phyloP scores from a whole-genome alignment of 331 rosid genomes.

The Pyracantha coccinea region DNA sequence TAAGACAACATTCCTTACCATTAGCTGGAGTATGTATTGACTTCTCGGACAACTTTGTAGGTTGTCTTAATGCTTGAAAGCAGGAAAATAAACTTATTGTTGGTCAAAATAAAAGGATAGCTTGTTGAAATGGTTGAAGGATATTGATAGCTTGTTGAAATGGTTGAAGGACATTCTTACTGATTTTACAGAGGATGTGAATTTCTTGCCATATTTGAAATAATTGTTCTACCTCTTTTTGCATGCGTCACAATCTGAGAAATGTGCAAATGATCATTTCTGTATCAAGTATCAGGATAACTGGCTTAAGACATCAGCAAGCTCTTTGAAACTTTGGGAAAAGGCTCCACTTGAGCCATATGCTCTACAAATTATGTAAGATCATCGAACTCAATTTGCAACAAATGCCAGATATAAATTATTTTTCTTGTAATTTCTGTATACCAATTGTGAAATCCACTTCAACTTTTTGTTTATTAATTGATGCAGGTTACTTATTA shows the following conservation, averaged over 20 bases:
- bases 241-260: background rate
- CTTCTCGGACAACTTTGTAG: too few relatives aligned
- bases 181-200: background rate
- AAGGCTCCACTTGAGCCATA: slow-evolving; percentile 97
- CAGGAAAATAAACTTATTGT: background rate
- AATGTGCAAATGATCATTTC: background rate
- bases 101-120: background rate
- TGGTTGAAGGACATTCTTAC: background rate
- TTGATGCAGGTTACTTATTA: slow-evolving; percentile 68
- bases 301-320: slow-evolving; percentile 95
- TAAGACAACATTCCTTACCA: background rate
- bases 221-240: background rate
- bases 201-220: background rate
- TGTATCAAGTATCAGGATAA: slow-evolving; percentile 82
- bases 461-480: slow-evolving; percentile 17
- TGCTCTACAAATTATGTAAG: slow-evolving; percentile 83
- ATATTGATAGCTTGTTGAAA: background rate
- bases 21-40: background rate
- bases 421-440: slow-evolving; percentile 3
- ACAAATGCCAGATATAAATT: background rate
- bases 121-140: too few relatives aligned
- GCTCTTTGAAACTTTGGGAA: slow-evolving; percentile 80
- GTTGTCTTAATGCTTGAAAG: too few relatives aligned
- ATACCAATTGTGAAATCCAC: background rate
- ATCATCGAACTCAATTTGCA: slow-evolving; percentile 19